Base-by-base conservation (phyloP, 495 filamentous ascomycete genomes). In the Neurospora tetraspora region DNA sequence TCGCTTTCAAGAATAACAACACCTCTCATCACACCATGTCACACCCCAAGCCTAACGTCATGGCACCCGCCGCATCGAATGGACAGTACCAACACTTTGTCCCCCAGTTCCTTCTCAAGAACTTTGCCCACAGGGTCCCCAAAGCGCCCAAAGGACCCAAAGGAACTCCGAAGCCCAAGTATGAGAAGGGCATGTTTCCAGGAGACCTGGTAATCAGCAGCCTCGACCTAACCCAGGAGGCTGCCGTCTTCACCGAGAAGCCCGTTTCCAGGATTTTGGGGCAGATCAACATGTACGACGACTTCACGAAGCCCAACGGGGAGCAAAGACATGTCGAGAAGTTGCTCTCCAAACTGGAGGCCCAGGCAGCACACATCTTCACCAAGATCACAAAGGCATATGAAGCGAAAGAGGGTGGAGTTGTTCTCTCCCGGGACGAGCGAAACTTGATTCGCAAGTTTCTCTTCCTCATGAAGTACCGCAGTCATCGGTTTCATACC, bases 401-500 rank as follows among this genome's bases (percentile, higher is more conserved):
- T 34, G 74, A 77, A 61, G n/a, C 73, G 16, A 73, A 76, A 1
- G 70, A 80, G 7, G n/a, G 40, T 0, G 75, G 40, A 1, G 39
- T 86, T 5, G 80, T 76, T 76, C 72, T 88, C 11, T 78, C 76
- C 10, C 81, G 85, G 5, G 47, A 53, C 6, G 82, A 88, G 59
- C 77, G 77, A 68, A 76, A 87, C 72, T 31, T 74, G 6, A 70
- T 88, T 31, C 83, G 86, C 72, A 88, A 86, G 69, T 88, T 88
- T 72, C 77, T 88, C 18, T 88, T 87, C 77, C 78, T 88, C 20
- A 83, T 88, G 79, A 85, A 83, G 69, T 88, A 86, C 71, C 83
- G 87, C 31, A 76, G 74, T 45, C 47, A 45, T 1, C 42, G 38
- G 8, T 84, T 85, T 47, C 76, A 82, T 42, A 31, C 68, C 27